Conservation (phyloP, 495 filamentous ascomycete genomes). For the Penicillium waksmanii region DNA sequence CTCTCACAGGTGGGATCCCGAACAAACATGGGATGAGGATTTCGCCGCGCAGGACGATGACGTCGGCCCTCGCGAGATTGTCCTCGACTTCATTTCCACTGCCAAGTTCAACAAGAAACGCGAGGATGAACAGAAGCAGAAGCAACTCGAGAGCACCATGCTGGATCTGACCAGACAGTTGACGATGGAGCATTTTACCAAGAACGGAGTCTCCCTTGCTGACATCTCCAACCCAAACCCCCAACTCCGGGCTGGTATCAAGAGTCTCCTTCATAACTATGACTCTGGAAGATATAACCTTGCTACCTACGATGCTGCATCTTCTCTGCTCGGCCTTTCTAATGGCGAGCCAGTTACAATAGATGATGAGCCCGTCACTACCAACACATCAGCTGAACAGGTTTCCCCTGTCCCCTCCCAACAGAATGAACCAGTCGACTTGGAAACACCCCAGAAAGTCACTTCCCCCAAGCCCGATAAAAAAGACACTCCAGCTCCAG, state of each 20-base stretch:
- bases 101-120: constrained; percentile 17
- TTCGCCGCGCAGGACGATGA: background rate
- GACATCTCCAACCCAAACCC: constrained; percentile 6
- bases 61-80: constrained; percentile 14
- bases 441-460: background rate
- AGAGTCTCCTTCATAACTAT: constrained; percentile 6
- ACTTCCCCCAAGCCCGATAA: background rate
- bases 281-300: constrained; percentile 4
- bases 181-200: background rate
- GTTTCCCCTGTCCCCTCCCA: background rate
- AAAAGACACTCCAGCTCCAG: constrained; percentile 1
- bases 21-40: constrained; percentile 1
- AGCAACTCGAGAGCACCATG: background rate
- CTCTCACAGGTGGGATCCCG: constrained; percentile 13
- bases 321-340: constrained; percentile 18
- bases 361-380: background rate
- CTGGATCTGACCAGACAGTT: background rate
- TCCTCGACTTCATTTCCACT: constrained; percentile 25
- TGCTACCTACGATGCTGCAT: constrained; percentile 21
- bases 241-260: constrained; percentile 10
- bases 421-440: background rate
- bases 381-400: background rate
- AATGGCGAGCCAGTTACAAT: background rate
- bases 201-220: constrained; percentile 5
- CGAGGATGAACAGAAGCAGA: constrained; percentile 8